phyloP scores from a whole-genome alignment of 129 eudicot genomes.

The Flaveria ramosissima region DNA sequence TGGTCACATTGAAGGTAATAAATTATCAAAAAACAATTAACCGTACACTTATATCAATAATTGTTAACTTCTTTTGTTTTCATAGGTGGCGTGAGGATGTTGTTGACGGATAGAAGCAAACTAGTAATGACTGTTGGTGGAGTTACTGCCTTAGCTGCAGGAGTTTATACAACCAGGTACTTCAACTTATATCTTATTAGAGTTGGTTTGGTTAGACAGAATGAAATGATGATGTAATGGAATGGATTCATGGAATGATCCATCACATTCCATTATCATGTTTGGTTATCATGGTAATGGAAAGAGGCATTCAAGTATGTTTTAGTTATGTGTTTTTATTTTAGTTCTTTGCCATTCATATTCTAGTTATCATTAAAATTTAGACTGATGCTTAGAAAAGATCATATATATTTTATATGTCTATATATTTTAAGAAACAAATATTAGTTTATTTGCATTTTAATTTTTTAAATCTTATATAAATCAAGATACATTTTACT shows the following conservation, averaged over 20 bases:
- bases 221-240: background rate
- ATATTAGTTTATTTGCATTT: background rate
- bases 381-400: background rate
- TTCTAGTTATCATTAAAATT: background rate
- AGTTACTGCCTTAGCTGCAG: constrained; percentile 98
- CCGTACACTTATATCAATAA: background rate
- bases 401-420: background rate
- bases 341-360: background rate
- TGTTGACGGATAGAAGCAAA: constrained; percentile 85
- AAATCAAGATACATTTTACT: background rate
- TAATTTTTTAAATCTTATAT: background rate
- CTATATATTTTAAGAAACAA: background rate
- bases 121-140: constrained; percentile 93
- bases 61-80: constrained; percentile 13
- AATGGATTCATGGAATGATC: background rate
- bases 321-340: background rate
- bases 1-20: constrained; percentile 88
- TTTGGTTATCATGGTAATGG: background rate
- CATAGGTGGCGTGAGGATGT: constrained; percentile 77
- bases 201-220: background rate
- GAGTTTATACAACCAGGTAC: constrained; percentile 97
- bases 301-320: background rate
- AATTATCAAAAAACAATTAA: constrained; percentile 1
- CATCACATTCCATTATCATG: background rate
- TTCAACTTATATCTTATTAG: constrained; percentile 4